Percentiles rank a stretch among this genome's conserved stretches.
Conservation (phyloP, 768 basidiomycete species). For the Lactarius hatsudake region DNA sequence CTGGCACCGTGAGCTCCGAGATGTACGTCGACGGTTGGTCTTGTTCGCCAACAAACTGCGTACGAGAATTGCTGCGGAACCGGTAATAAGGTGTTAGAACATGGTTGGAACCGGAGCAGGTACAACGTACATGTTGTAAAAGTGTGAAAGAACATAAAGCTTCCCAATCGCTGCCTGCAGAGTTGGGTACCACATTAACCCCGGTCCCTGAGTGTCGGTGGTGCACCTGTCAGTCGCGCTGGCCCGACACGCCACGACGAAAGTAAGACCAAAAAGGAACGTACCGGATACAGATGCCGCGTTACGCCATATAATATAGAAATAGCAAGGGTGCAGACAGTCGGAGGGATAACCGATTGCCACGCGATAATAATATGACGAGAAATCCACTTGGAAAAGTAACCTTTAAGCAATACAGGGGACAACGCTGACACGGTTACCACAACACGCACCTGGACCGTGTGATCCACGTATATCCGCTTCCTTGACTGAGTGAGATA, state of each 20-base stretch:
- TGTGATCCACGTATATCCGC: neutral
- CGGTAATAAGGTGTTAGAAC: neutral
- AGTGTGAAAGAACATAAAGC: conserved; percentile 11
- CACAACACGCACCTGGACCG: neutral
- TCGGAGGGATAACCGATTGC: conserved; percentile 15
- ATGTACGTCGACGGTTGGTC: neutral
- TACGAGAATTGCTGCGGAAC: conserved; percentile 5
- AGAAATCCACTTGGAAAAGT: neutral
- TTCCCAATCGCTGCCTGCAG: conserved; percentile 8
- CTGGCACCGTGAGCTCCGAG: neutral
- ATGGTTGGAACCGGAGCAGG: neutral
- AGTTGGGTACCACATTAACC: conserved; percentile 2
- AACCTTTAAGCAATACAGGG: neutral
- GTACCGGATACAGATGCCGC: neutral
- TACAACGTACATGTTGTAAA: conserved; percentile 8
- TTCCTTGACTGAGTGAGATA: conserved; percentile 6
- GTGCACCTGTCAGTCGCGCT: neutral
- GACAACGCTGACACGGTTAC: no score
- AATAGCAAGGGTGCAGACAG: neutral
- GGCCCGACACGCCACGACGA: neutral
- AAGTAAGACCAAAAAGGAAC: neutral
- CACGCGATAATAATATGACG: neutral
- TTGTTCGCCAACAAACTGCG: neutral
- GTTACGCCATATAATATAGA: neutral
- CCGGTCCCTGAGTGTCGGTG: neutral